Evolutionary conservation across 2,329 filamentous ascomycete genomes (phyloP).

Genomic region (Neonectria punicea): DNA sequence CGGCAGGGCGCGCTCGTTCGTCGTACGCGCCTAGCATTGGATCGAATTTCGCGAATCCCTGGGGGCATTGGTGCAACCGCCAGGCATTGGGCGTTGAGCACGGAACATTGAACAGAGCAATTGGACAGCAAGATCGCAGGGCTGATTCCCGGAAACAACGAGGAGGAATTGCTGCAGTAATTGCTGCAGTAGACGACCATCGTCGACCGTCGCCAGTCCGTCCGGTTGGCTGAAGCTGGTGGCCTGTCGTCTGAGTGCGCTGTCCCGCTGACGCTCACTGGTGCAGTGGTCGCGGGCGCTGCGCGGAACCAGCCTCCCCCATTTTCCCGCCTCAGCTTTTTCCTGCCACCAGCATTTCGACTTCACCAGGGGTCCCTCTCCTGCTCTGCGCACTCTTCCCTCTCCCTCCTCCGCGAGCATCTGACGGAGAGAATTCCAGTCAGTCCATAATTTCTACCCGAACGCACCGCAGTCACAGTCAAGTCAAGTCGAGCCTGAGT

Average conservation of each 20-base stretch:
- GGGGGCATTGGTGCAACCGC: no score
- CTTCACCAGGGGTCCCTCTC: slow-evolving; percentile 41
- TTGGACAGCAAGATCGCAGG: not conserved
- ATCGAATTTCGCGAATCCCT: no score
- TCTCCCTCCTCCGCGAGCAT: not conserved
- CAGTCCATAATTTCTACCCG: slow-evolving; percentile 4
- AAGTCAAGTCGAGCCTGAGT: slow-evolving; percentile 11
- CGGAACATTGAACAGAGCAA: not conserved
- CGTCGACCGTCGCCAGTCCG: not conserved
- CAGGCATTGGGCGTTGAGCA: not conserved
- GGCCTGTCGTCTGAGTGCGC: slow-evolving; percentile 16
- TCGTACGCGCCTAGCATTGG: not conserved
- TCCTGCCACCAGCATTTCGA: slow-evolving; percentile 48
- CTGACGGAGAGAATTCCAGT: slow-evolving; percentile 18
- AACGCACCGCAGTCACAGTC: slow-evolving; percentile 1
- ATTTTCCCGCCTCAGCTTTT: slow-evolving; percentile 28
- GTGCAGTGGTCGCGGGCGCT: slow-evolving; percentile 33
- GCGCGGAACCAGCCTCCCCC: slow-evolving; percentile 33
- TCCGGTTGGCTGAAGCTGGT: slow-evolving; percentile 12
- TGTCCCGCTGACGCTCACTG: slow-evolving; percentile 31
- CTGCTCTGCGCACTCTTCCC: slow-evolving; percentile 2
- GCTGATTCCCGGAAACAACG: slow-evolving; percentile 2
- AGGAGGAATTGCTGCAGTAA: slow-evolving; percentile 8
- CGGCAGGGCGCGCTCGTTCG: not conserved
- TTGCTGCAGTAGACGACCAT: slow-evolving; percentile 6